These are phyloP conservation scores for Acanthamoeba culbertsoni DNA, from an alignment of 208 protist species.

Conservation along the genomic window DNA sequence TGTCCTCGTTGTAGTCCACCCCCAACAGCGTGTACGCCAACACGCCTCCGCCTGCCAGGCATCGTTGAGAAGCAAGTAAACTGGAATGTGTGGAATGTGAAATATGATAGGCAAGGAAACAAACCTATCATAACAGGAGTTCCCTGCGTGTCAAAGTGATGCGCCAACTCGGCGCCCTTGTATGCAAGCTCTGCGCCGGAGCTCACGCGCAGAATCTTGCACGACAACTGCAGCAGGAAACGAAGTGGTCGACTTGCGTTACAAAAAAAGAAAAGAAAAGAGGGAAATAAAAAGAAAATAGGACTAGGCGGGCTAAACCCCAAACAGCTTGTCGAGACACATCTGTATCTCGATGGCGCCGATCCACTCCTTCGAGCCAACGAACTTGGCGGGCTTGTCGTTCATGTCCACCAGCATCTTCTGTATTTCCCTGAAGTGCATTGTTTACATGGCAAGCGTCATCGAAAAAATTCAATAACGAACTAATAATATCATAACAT, in stretches of 20 bases:
- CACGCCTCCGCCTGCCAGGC: conserved; percentile 82
- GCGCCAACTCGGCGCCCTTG: conserved; percentile 83
- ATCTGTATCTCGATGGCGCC: conserved; percentile 92
- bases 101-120: not conserved
- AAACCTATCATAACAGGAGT: conserved; percentile 94
- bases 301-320: not conserved
- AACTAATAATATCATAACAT: not conserved
- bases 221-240: conserved; percentile 50
- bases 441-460: too few relatives aligned
- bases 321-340: conserved; percentile 86
- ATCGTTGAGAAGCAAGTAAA: not conserved
- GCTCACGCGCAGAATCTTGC: conserved; percentile 87
- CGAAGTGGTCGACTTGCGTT: not conserved
- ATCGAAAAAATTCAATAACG: too few relatives aligned
- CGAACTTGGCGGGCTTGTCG: conserved; percentile 88
- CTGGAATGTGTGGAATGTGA: not conserved
- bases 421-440: conserved; percentile 84
- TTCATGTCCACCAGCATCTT: conserved; percentile 88
- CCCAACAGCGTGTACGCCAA: conserved; percentile 94
- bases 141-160: conserved; percentile 89
- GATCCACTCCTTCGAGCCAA: conserved; percentile 93
- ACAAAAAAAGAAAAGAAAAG: not conserved
- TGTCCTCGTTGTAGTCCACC: conserved; percentile 88
- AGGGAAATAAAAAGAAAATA: not conserved
- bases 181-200: conserved; percentile 86